phyloP scores from a whole-genome alignment of 2,329 filamentous ascomycete genomes.

The Claviceps purpurea region DNA sequence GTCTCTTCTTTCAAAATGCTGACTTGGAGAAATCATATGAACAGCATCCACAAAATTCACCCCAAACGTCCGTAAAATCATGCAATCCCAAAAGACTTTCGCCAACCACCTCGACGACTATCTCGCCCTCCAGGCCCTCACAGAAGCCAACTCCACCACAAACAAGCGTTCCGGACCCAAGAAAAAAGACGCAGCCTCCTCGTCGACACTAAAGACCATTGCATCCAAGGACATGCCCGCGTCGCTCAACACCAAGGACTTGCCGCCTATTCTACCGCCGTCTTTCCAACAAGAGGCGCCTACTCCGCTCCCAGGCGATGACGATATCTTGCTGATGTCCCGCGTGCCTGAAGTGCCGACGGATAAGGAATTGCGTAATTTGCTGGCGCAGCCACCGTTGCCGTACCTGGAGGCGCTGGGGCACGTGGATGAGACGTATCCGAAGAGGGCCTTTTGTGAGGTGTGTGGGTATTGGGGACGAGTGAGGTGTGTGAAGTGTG shows the following conservation, averaged over 20 bases:
- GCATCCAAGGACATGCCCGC: slow-evolving; percentile 15
- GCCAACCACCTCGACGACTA: slow-evolving; percentile 73
- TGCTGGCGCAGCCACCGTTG: slow-evolving; percentile 52
- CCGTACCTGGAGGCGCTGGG: slow-evolving; percentile 52
- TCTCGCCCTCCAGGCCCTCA: slow-evolving; percentile 45
- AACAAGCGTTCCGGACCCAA: slow-evolving; percentile 16
- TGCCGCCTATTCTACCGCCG: slow-evolving; percentile 21
- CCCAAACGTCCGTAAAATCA: slow-evolving; percentile 59
- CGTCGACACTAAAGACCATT: slow-evolving; percentile 8
- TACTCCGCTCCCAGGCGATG: slow-evolving; percentile 32
- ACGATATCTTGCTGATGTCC: slow-evolving; percentile 44
- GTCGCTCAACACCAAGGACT: slow-evolving; percentile 13
- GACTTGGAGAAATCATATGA: not conserved
- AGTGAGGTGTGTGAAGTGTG: slow-evolving; percentile 64
- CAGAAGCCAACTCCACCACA: slow-evolving; percentile 21
- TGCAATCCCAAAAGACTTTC: slow-evolving; percentile 72
- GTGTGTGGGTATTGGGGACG: slow-evolving; percentile 74
- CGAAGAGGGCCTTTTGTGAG: slow-evolving; percentile 56
- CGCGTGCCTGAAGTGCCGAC: slow-evolving; percentile 44
- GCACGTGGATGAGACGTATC: slow-evolving; percentile 33
- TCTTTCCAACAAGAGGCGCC: slow-evolving; percentile 19
- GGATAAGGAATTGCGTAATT: slow-evolving; percentile 47
- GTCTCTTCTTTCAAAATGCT: not conserved
- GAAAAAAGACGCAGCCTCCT: slow-evolving; percentile 13
- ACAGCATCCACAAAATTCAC: slow-evolving; percentile 45